Conservation (phyloP, 2,329 filamentous ascomycete species). For the Beauveria bassiana region DNA sequence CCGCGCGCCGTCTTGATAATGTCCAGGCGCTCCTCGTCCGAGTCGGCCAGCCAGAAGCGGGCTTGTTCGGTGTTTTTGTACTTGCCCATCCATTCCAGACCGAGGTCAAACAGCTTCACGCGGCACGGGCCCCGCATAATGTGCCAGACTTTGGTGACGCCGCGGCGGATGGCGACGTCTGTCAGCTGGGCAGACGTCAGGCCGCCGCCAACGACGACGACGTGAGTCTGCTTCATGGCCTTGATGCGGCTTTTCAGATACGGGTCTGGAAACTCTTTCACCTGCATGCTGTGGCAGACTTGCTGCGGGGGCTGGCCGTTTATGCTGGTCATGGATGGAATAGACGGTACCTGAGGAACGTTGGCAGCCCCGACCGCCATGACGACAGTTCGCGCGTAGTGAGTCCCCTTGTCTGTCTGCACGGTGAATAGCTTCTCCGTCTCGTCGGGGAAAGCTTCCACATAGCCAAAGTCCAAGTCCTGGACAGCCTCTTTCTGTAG, state of each 20-base stretch:
- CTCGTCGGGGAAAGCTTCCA: conserved; percentile 34
- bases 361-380: conserved; percentile 65
- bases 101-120: conserved; percentile 72
- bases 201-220: conserved; percentile 68
- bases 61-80: conserved; percentile 73
- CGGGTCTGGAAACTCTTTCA: conserved; percentile 48
- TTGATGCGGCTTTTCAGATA: conserved; percentile 40
- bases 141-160: conserved; percentile 61
- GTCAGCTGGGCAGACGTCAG: conserved; percentile 68
- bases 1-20: conserved; percentile 60
- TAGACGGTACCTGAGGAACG: conserved; percentile 39
- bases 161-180: conserved; percentile 56
- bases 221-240: conserved; percentile 42
- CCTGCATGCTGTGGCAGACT: conserved; percentile 57
- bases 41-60: conserved; percentile 68
- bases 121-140: conserved; percentile 53
- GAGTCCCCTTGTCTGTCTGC: conserved; percentile 43
- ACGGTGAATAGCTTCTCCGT: conserved; percentile 57
- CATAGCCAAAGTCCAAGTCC: conserved; percentile 52
- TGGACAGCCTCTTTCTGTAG: conserved; percentile 53
- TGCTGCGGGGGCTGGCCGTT: conserved; percentile 32
- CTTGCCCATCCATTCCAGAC: conserved; percentile 73
- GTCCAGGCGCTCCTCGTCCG: conserved; percentile 58
- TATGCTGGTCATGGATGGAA: conserved; percentile 25
- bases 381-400: conserved; percentile 56